A percentile compares a stretch with the other conserved stretches of the same genome.
Evolutionary conservation across 2,329 filamentous ascomycete species (phyloP).

Genomic region (Gnomoniopsis smithogilvyi): DNA sequence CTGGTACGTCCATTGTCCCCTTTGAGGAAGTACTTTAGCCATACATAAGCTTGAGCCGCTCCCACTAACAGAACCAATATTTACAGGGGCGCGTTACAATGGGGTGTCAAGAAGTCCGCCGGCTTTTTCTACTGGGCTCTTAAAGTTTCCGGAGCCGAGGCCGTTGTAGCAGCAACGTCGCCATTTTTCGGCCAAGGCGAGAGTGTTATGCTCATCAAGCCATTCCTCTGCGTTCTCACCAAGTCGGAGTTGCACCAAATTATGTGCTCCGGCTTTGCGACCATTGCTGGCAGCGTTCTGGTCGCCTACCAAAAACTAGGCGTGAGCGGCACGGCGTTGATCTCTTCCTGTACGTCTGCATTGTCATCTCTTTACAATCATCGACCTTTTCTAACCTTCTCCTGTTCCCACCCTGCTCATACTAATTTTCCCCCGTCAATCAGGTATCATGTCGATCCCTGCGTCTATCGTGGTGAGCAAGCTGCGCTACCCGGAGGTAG

Average conservation of each 20-base stretch:
- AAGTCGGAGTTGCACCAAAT: constrained; percentile 87
- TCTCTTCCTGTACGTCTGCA: constrained; percentile 71
- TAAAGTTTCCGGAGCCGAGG: constrained; percentile 83
- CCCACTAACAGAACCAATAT: too few species aligned
- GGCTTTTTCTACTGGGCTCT: constrained; percentile 90
- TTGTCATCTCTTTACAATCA: too few species aligned
- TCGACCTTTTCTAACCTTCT: too few species aligned
- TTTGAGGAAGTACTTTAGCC: too few species aligned
- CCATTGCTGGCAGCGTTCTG: constrained; percentile 83
- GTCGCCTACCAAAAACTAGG: constrained; percentile 84
- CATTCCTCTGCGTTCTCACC: constrained; percentile 82
- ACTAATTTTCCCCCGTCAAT: background rate
- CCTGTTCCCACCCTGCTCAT: too few species aligned
- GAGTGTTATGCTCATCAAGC: constrained; percentile 86
- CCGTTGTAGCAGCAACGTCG: constrained; percentile 88
- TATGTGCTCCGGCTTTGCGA: constrained; percentile 90
- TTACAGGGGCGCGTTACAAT: constrained; percentile 69
- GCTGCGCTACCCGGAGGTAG: constrained; percentile 82
- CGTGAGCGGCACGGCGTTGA: constrained; percentile 77
- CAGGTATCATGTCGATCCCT: constrained; percentile 79
- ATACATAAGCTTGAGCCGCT: too few species aligned
- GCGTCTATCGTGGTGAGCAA: constrained; percentile 87
- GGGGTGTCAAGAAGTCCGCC: constrained; percentile 86
- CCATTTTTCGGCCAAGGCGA: constrained; percentile 95
- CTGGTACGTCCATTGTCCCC: constrained; percentile 29